Conservation (phyloP, 169 alveolate species). For the Eimeria brunetti region DNA sequence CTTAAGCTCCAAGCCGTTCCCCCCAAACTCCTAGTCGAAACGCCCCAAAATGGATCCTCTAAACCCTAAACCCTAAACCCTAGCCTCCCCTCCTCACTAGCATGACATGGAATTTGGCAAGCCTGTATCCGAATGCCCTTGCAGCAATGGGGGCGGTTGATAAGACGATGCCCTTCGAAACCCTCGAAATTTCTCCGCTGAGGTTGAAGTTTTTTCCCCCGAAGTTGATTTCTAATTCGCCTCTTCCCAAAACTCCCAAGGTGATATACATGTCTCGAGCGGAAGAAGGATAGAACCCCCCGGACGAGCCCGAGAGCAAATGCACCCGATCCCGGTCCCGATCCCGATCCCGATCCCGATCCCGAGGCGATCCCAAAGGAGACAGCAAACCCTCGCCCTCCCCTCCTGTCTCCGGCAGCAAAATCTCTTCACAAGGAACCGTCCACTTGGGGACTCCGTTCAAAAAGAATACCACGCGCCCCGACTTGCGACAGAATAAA, state of each 20-base stretch:
- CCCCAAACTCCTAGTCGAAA: no score
- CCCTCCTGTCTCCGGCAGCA: constrained; percentile 37
- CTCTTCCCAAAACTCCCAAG: constrained; percentile 52
- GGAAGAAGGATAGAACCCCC: background rate
- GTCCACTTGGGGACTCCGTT: constrained; percentile 58
- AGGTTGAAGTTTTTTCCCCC: constrained; percentile 54
- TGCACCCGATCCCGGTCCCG: background rate
- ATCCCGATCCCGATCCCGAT: background rate
- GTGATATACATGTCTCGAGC: constrained; percentile 50
- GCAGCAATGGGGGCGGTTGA: constrained; percentile 67
- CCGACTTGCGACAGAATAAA: constrained; percentile 54
- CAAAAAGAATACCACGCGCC: constrained; percentile 24
- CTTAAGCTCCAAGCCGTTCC: background rate
- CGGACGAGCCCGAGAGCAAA: background rate
- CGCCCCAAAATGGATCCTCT: background rate
- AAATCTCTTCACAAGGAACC: constrained; percentile 22
- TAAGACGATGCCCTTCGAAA: constrained; percentile 34
- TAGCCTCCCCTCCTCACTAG: background rate
- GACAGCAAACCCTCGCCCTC: constrained; percentile 11
- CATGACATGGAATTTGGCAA: constrained; percentile 63
- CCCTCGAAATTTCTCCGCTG: constrained; percentile 33
- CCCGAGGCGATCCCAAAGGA: constrained; percentile 26
- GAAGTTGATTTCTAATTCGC: constrained; percentile 63
- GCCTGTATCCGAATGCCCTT: constrained; percentile 54
- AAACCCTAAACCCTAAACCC: background rate